Base-by-base conservation (phyloP, 1,284 basidiomycete species). In the Phenoliferia sp. region DNA sequence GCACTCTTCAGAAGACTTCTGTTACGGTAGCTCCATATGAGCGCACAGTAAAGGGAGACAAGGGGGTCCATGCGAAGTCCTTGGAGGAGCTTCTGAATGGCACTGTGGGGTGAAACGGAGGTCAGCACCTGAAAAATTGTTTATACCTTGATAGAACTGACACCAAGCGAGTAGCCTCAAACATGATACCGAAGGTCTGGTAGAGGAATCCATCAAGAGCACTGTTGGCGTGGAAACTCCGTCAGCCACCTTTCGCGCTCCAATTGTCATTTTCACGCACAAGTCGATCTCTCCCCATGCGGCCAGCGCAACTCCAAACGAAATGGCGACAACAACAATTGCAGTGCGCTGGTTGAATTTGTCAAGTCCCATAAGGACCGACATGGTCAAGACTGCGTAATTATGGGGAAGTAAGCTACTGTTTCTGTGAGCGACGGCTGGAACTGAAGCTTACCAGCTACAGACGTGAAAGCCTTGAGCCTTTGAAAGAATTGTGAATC, bases 1-100 rank as follows among this genome's bases (percentile, higher is more conserved):
- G 32, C 17, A 28, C 26, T 7, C 26, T 7, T 29, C 33, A 22
- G 3, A 28, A 19, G 54, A 16, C n/a, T n/a, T n/a, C n/a, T n/a
- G 48, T 6, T 56, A 26, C 9, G 32, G 4, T 54, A 33, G 28
- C n/a, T 15, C 16, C 73, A 77, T 74, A 80, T 16, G 79, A 80
- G 78, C 64, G 81, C 81, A 73, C 80, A 79, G 76, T 81, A 80
- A 44, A 83, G 78, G 52, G 79, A 80, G 32, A 81, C 81, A 26
- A 83, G 77, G 15, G 82, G 82, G 65, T 81, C 81, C 79, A 83
- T 75, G 66, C 80, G 81, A 66, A 81, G 75, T 48, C 82, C 82
- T 62, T 81, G 79, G 6, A 83, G 76, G 33, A 83, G 77, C 62
- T 82, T 78, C 72, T 83, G 82, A 57, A 83, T 81, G 67, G 81